A percentile compares a stretch with the other conserved stretches of the same genome.
These are phyloP conservation scores for Hyparrhenia diplandra DNA, from an alignment of 176 grass and related monocot genomes.

Conservation along the genomic window DNA sequence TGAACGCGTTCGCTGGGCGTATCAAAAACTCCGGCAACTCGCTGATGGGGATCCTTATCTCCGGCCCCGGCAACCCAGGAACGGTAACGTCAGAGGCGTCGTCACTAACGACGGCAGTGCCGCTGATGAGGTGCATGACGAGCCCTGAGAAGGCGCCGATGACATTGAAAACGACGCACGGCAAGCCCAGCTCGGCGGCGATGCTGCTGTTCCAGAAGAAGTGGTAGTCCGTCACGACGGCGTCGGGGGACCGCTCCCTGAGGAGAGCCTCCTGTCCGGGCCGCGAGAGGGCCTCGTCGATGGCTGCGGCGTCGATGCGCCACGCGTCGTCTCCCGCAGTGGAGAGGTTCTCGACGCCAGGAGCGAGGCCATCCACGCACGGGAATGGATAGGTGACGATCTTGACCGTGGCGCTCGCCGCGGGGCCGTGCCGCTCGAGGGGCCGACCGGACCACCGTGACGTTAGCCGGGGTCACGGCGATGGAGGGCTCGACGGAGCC, in stretches of 20 bases:
- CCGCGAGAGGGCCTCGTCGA: not conserved
- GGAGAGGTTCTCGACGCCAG: slow-evolving; percentile 1
- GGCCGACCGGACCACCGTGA: not conserved
- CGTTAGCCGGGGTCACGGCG: slow-evolving; percentile 36
- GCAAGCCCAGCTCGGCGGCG: slow-evolving; percentile 5
- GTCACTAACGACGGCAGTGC: no score
- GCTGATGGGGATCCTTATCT: no score
- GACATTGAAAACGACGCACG: not conserved
- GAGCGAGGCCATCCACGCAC: not conserved
- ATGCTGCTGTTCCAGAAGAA: slow-evolving; percentile 15
- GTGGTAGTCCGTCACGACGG: slow-evolving; percentile 21
- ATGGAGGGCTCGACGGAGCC: not conserved
- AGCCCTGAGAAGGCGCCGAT: slow-evolving; percentile 8
- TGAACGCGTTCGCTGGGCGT: no score
- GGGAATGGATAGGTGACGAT: slow-evolving; percentile 1
- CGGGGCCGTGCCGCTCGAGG: not conserved
- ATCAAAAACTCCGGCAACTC: no score
- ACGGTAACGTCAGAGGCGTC: no score
- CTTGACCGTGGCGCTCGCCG: not conserved
- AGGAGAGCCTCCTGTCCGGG: slow-evolving; percentile 22
- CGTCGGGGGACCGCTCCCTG: not conserved
- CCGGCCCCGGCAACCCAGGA: no score
- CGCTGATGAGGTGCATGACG: no score
- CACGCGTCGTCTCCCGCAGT: not conserved
- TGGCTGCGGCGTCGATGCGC: not conserved